A percentile compares a stretch with the other conserved stretches of the same genome.
Evolutionary conservation across 2,329 filamentous ascomycete species (phyloP).

Genomic region (Orbilia ellipsospora): DNA sequence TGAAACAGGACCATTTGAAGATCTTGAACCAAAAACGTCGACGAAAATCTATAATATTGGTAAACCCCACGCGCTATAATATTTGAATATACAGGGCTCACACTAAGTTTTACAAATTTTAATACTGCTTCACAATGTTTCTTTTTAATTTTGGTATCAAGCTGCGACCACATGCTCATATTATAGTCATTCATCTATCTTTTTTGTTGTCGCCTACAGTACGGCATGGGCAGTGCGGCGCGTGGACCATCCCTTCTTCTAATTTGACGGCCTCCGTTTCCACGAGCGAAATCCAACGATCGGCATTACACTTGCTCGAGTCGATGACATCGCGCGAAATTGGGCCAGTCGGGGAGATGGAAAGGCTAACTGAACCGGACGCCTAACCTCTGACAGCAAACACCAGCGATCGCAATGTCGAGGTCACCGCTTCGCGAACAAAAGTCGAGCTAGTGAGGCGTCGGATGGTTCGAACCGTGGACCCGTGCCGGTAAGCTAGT

Average conservation of each 20-base stretch:
- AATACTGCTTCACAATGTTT: slow-evolving; percentile 15
- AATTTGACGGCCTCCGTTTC: slow-evolving; percentile 43
- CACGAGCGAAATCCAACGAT: slow-evolving; percentile 36
- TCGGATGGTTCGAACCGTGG: slow-evolving; percentile 18
- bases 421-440: no score
- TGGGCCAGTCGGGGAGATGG: slow-evolving; percentile 40
- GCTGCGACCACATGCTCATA: slow-evolving; percentile 30
- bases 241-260: slow-evolving; percentile 19
- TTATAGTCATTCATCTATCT: background rate
- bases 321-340: slow-evolving; percentile 35
- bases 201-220: slow-evolving; percentile 21
- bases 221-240: slow-evolving; percentile 8
- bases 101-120: no score
- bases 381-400: no score
- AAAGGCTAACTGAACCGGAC: slow-evolving; percentile 7
- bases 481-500: slow-evolving; percentile 40
- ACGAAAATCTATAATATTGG: background rate
- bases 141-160: slow-evolving; percentile 31
- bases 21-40: slow-evolving; percentile 39
- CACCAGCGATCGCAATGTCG: no score
- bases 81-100: no score
- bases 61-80: slow-evolving; percentile 16
- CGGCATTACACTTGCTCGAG: slow-evolving; percentile 48
- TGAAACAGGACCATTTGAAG: slow-evolving; percentile 45
- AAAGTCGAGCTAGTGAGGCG: slow-evolving; percentile 1